These are phyloP conservation scores for Yamadazyma trypodendri DNA, from an alignment of 1,139 yeast species.

Conservation along the genomic window DNA sequence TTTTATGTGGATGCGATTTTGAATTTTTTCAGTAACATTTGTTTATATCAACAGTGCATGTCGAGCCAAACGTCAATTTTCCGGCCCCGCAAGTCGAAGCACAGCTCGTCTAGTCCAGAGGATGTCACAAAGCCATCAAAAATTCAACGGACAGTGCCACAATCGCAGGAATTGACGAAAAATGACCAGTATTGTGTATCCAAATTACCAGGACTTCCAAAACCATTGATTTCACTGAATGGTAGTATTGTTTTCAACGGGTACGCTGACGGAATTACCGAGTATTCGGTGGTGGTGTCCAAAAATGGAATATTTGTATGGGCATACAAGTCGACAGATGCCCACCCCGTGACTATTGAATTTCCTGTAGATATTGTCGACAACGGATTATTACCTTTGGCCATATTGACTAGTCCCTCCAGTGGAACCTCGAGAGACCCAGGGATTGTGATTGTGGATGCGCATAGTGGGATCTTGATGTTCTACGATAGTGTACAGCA, in stretches of 20 bases:
- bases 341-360: conserved; percentile 55
- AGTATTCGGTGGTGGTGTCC: conserved; percentile 55
- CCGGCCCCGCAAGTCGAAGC: conserved; percentile 11
- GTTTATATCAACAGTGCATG: conserved; percentile 7
- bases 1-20: conserved; percentile 3
- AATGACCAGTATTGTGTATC: conserved; percentile 60
- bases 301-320: conserved; percentile 60
- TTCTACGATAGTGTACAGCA: conserved; percentile 70
- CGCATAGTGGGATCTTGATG: conserved; percentile 53
- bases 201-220: conserved; percentile 49
- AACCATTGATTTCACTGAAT: conserved; percentile 16
- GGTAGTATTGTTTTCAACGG: conserved; percentile 36
- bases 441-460: conserved; percentile 62
- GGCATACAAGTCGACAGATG: conserved; percentile 63
- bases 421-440: conserved; percentile 61
- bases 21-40: conserved; percentile 1
- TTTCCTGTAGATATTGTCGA: conserved; percentile 32
- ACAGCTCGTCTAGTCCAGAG: conserved; percentile 3
- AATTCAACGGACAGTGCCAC: conserved; percentile 7
- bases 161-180: conserved; percentile 52
- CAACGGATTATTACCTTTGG: conserved; percentile 42
- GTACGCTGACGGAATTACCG: conserved; percentile 51
- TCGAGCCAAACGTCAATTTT: conserved; percentile 9
- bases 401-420: conserved; percentile 65
- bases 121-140: not conserved